Evolutionary conservation across 208 protist genomes (phyloP).

Genomic region (Perkinsela sp.): DNA sequence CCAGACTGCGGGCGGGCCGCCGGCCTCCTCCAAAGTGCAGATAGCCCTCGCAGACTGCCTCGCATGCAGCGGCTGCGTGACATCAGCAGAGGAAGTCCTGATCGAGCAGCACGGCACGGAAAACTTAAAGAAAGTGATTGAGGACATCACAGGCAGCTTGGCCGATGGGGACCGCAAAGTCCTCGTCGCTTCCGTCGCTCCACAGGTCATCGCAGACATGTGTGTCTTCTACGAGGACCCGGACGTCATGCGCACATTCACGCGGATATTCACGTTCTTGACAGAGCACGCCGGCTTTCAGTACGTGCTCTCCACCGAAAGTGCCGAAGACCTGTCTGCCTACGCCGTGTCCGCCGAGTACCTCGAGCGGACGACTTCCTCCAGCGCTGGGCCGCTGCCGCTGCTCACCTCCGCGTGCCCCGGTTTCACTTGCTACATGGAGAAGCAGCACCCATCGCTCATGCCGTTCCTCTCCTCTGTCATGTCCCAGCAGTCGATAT

Average conservation of each 20-base stretch:
- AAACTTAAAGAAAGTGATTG: conserved; percentile 16
- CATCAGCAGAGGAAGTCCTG: conserved; percentile 82
- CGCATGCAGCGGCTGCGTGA: conserved; percentile 82
- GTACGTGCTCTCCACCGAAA: conserved; percentile 42
- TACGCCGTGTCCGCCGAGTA: conserved; percentile 50
- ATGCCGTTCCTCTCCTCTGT: conserved; percentile 71
- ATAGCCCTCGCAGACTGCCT: conserved; percentile 55
- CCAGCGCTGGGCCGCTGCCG: conserved; percentile 19
- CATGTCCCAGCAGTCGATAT: conserved; percentile 83
- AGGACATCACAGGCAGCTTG: conserved; percentile 1
- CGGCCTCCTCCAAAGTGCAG: conserved; percentile 15
- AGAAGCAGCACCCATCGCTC: conserved; percentile 72
- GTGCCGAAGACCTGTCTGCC: conserved; percentile 31
- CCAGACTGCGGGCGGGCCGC: background rate
- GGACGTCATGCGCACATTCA: conserved; percentile 9
- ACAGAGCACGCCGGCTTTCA: conserved; percentile 10
- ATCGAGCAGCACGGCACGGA: conserved; percentile 30
- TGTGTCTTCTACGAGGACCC: conserved; percentile 32
- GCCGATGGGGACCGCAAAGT: conserved; percentile 5
- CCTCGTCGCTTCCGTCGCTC: conserved; percentile 64
- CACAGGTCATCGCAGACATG: conserved; percentile 63
- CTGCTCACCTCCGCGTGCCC: conserved; percentile 77
- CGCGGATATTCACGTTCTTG: conserved; percentile 35
- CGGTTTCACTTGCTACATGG: conserved; percentile 91
- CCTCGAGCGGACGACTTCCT: conserved; percentile 8